Conservation (phyloP, 2,329 filamentous ascomycete species). For the Xylariaceae sp. region DNA sequence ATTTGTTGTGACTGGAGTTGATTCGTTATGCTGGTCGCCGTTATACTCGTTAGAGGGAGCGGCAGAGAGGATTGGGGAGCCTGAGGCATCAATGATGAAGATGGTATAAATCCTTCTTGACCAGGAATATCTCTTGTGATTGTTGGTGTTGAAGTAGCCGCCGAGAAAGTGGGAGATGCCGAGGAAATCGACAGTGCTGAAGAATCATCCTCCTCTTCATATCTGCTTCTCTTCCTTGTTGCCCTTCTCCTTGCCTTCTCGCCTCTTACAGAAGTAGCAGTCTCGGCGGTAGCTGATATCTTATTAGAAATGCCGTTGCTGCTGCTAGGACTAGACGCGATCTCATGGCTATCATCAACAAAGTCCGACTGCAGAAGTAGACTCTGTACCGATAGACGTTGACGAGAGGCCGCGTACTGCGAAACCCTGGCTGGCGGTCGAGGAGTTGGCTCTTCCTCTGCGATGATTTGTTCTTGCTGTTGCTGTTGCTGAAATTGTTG, state of each 20-base stretch:
- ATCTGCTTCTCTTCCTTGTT: background rate
- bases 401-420: constrained; percentile 29
- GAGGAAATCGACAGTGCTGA: background rate
- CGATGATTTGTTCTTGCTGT: constrained; percentile 17
- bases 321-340: too few species aligned
- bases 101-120: too few species aligned
- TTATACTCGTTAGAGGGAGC: too few species aligned
- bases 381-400: constrained; percentile 38
- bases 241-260: too few species aligned
- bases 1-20: background rate
- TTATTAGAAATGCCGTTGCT: too few species aligned
- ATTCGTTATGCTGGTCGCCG: background rate
- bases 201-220: background rate
- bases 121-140: too few species aligned
- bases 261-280: background rate
- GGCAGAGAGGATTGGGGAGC: too few species aligned
- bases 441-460: constrained; percentile 19
- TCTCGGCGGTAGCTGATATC: background rate
- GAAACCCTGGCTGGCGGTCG: constrained; percentile 23
- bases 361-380: constrained; percentile 38
- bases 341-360: constrained; percentile 36
- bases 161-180: too few species aligned
- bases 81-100: too few species aligned
- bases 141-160: too few species aligned
- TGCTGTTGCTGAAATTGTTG: constrained; percentile 12